Evolutionary conservation across 768 basidiomycete species (phyloP).

Genomic region (Suillus alpinus): DNA sequence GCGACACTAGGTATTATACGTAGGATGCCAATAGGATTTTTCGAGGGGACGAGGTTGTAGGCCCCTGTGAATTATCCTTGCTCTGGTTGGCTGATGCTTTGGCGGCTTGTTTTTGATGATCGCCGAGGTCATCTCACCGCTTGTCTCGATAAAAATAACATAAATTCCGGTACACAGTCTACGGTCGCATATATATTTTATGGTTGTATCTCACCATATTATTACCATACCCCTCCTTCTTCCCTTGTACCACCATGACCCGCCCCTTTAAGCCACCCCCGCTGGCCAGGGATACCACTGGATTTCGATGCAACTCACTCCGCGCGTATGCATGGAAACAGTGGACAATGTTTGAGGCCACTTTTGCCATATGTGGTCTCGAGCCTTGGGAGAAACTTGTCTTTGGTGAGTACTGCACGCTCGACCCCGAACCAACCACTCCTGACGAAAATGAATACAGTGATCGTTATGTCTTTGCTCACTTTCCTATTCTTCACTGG

Average conservation of each 20-base stretch:
- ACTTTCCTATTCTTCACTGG: conserved; percentile 43
- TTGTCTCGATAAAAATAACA: background rate
- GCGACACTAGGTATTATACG: too few species aligned
- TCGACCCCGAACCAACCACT: background rate
- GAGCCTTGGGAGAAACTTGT: conserved; percentile 62
- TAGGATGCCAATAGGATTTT: too few species aligned
- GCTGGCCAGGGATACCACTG: background rate
- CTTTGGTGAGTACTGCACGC: conserved; percentile 38
- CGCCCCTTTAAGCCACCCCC: background rate
- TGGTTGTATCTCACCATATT: background rate
- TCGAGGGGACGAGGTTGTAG: too few species aligned
- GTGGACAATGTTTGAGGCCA: conserved; percentile 50
- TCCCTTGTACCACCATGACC: background rate
- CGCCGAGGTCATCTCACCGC: background rate
- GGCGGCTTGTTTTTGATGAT: background rate
- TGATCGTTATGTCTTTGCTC: conserved; percentile 33
- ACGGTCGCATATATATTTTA: background rate
- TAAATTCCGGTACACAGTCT: too few species aligned
- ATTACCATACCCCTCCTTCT: background rate
- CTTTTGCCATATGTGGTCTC: conserved; percentile 51
- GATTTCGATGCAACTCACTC: conserved; percentile 3
- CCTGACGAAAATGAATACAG: conserved; percentile 19
- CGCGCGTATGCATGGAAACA: conserved; percentile 39
- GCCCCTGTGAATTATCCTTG: too few species aligned
- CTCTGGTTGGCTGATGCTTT: too few species aligned